phyloP scores from a whole-genome alignment of 805 yeast species.

The Lachancea cidri region DNA sequence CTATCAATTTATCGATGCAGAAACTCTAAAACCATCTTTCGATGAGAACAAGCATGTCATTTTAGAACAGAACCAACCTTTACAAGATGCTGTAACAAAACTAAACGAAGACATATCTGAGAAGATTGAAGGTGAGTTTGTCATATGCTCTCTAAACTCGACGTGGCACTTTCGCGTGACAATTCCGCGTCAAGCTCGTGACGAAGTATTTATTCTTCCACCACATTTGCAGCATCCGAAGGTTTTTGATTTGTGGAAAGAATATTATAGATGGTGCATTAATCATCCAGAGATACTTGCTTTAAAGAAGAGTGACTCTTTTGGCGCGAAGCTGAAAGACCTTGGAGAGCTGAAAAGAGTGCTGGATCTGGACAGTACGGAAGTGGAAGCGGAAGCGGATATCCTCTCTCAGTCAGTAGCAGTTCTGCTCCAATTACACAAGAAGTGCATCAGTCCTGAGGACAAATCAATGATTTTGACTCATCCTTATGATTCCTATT shows the following conservation, averaged over 20 bases:
- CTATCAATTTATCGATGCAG: slow-evolving; percentile 59
- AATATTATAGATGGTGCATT: slow-evolving; percentile 66
- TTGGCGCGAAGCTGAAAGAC: slow-evolving; percentile 14
- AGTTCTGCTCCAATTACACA: slow-evolving; percentile 27
- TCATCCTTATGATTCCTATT: slow-evolving; percentile 70
- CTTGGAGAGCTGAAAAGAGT: slow-evolving; percentile 32
- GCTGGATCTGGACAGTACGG: slow-evolving; percentile 27
- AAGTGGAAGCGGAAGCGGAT: slow-evolving; percentile 12
- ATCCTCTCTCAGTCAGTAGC: slow-evolving; percentile 7
- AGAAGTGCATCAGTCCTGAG: slow-evolving; percentile 38
- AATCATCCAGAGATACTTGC: slow-evolving; percentile 42
- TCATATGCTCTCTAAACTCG: slow-evolving; percentile 58
- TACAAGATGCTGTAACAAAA: slow-evolving; percentile 54
- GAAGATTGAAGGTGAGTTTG: slow-evolving; percentile 42
- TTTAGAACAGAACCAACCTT: slow-evolving; percentile 29
- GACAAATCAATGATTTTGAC: slow-evolving; percentile 54
- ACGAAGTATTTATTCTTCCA: slow-evolving; percentile 66
- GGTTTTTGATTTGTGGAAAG: slow-evolving; percentile 70
- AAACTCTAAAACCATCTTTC: slow-evolving; percentile 39
- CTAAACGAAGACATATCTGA: slow-evolving; percentile 49
- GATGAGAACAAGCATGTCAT: slow-evolving; percentile 41
- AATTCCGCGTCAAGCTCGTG: slow-evolving; percentile 76
- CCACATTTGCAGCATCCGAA: slow-evolving; percentile 69
- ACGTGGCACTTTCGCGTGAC: slow-evolving; percentile 73
- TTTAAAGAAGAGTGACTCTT: slow-evolving; percentile 10